Evolutionary conservation across 1,284 basidiomycete genomes (phyloP).

Genomic region (Cystobasidium slooffiae): DNA sequence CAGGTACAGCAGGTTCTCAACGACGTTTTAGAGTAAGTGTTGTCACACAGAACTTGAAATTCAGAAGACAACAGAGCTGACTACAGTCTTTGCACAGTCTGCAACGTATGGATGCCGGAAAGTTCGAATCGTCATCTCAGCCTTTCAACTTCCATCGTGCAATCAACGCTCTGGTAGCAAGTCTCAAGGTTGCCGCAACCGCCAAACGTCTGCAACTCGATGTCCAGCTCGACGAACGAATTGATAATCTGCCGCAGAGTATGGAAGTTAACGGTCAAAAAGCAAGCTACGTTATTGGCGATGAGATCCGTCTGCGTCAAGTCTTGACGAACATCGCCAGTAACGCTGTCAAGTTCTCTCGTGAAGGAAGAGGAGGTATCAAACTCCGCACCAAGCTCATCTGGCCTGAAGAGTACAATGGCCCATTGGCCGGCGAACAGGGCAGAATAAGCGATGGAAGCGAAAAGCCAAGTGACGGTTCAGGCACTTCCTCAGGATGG

Average conservation of each 20-base stretch:
- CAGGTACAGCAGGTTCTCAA: conserved; percentile 86
- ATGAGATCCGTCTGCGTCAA: conserved; percentile 78
- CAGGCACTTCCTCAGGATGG: conserved; percentile 2
- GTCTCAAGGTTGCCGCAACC: conserved; percentile 73
- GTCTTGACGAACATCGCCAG: conserved; percentile 52
- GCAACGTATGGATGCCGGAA: conserved; percentile 61
- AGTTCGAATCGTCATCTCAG: conserved; percentile 70
- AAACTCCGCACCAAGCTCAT: conserved; percentile 39
- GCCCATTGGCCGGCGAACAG: neutral
- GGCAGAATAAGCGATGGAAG: neutral
- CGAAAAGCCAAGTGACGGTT: neutral
- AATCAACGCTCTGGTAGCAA: conserved; percentile 76
- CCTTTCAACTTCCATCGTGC: conserved; percentile 84
- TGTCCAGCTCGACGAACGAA: conserved; percentile 71
- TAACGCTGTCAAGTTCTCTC: conserved; percentile 42
- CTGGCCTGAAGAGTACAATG: conserved; percentile 14
- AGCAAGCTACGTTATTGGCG: conserved; percentile 69
- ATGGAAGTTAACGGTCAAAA: conserved; percentile 19
- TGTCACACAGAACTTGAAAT: conserved; percentile 50
- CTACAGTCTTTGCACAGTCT: conserved; percentile 51
- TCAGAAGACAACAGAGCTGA: neutral
- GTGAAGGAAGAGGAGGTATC: conserved; percentile 40
- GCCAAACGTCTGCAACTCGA: conserved; percentile 71
- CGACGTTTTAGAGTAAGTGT: conserved; percentile 79
- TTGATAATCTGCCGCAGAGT: conserved; percentile 63